Evolutionary conservation across 352 stramenopile species (phyloP).

Genomic region (Aphanomyces invadans): DNA sequence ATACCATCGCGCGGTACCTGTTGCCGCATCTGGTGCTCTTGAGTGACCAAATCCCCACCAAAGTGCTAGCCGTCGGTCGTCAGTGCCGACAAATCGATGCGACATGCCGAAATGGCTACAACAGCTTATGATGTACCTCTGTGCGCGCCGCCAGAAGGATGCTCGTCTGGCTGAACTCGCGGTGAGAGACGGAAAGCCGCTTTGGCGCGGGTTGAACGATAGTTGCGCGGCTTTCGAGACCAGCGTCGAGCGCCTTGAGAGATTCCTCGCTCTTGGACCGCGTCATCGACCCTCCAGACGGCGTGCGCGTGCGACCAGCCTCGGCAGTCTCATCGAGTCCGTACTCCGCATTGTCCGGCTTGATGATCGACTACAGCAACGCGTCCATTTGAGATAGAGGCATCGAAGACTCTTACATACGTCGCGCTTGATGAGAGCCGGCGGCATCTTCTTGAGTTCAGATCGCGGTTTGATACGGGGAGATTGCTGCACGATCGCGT

Average conservation of each 20-base stretch:
- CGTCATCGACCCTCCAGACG: constrained; percentile 44
- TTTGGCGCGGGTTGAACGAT: constrained; percentile 32
- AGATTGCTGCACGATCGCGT: constrained; percentile 24
- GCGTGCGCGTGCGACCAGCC: constrained; percentile 29
- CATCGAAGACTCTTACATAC: neutral
- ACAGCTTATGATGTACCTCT: constrained; percentile 29
- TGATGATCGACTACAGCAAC: neutral
- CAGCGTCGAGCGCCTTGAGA: constrained; percentile 28
- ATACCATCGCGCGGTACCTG: constrained; percentile 29
- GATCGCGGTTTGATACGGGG: neutral
- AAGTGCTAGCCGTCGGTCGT: constrained; percentile 37
- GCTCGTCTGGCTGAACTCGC: constrained; percentile 51
- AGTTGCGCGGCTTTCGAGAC: constrained; percentile 25
- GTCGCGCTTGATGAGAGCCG: neutral
- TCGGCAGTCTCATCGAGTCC: constrained; percentile 44
- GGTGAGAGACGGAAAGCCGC: constrained; percentile 59
- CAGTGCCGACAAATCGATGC: neutral
- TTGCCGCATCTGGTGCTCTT: constrained; percentile 64
- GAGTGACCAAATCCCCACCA: constrained; percentile 69
- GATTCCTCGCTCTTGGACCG: constrained; percentile 69
- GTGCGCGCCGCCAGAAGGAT: constrained; percentile 70
- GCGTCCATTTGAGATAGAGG: neutral
- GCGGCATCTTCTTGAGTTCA: neutral
- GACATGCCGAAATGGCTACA: neutral
- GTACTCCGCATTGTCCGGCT: constrained; percentile 49